Evolutionary conservation across 2,329 filamentous ascomycete species (phyloP).

Genomic region (Zymoseptoria tritici): DNA sequence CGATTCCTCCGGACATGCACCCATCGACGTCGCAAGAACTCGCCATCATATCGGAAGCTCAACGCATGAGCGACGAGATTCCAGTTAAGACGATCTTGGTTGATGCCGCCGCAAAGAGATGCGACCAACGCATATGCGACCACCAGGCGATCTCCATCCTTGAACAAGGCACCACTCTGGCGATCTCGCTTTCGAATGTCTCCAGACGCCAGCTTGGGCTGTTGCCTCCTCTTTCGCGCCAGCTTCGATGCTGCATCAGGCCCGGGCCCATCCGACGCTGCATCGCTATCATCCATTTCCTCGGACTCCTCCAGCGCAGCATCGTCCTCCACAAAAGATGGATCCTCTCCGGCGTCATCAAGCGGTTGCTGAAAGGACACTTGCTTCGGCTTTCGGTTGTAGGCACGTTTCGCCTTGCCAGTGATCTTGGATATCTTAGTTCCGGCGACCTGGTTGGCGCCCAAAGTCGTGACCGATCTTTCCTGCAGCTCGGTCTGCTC

Average conservation of each 20-base stretch:
- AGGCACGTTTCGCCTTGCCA: slow-evolving; percentile 10
- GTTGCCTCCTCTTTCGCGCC: neutral
- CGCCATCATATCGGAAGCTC: slow-evolving; percentile 31
- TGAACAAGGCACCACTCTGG: slow-evolving; percentile 15
- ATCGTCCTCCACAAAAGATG: neutral
- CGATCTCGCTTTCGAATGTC: slow-evolving; percentile 13
- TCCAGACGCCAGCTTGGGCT: neutral
- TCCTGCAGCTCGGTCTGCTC: neutral
- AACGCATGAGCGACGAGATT: slow-evolving; percentile 33
- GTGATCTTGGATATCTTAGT: neutral
- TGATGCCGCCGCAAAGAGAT: slow-evolving; percentile 30
- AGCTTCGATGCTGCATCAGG: neutral
- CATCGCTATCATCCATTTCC: neutral
- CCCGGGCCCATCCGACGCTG: neutral
- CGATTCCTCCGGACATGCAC: slow-evolving; percentile 18
- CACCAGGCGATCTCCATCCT: slow-evolving; percentile 27
- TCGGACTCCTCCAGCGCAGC: neutral
- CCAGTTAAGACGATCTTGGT: slow-evolving; percentile 34
- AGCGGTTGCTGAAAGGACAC: neutral
- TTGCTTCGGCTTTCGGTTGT: neutral
- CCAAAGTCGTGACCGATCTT: neutral
- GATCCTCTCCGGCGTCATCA: neutral
- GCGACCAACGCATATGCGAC: slow-evolving; percentile 27
- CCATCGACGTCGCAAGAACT: slow-evolving; percentile 36
- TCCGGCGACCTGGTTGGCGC: neutral